Base-by-base conservation (phyloP, 345 rosid genomes). In the Raphanus raphanistrum region DNA sequence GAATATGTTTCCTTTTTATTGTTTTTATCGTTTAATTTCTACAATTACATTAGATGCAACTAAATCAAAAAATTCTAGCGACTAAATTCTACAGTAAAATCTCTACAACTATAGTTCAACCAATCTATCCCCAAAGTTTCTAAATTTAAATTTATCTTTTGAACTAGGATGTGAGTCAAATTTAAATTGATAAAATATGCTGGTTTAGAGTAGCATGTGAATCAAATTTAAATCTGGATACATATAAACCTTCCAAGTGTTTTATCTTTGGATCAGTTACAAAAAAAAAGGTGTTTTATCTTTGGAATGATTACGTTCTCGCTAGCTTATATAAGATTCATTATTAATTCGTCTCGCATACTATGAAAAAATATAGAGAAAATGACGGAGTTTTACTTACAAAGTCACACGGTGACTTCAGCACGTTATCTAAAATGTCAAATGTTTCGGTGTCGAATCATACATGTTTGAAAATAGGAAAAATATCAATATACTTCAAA, bases 401-500 rank as follows among this genome's bases (percentile, higher is more conserved):
- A 71, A 77, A 57, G 72, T 77, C 67, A 43, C 29, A 48, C 59
- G 16, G 32, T 21, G 65, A 68, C 65, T 12, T 38, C 70, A 68
- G 60, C 82, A 79, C 82, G 75, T 68, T 79, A 52, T 50, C 71
- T 21, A 68, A 29, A 68, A 62, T 68, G 78, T 79, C 79, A 79
- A 79, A 79, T 68, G 82, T 74, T 79, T 67, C 78, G 78, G 77
- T 73, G 77, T 66, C 77, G 73, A 72, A 72, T 73, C 76, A 65
- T 61, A 4, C 52, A 13, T 29, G 15, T 52, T 32, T 59, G 54
- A 67, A 48, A 45, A 26, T 60, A 35, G 15, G 43, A 27, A 43
- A 16, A 66, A 26, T 25, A 26, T 26, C 2, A 48, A 26, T 26
- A 9, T 38, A 12, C 45, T 38, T 38, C 45, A 38, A 9, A 38